These are phyloP conservation scores for Exophiala viscosa DNA, from an alignment of 2,329 filamentous ascomycete genomes.

Conservation along the genomic window DNA sequence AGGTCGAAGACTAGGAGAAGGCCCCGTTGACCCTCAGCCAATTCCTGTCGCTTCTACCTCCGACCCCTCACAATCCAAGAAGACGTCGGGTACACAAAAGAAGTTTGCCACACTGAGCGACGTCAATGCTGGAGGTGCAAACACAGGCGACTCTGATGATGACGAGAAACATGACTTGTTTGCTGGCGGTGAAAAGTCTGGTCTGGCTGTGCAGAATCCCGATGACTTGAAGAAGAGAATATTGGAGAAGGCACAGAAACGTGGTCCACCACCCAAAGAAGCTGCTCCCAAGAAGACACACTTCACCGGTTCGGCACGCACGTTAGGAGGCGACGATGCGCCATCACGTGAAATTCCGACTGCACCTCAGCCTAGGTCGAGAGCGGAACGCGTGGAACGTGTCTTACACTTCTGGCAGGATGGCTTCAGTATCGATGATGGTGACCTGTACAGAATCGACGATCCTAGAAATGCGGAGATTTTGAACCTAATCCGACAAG, in stretches of 20 bases:
- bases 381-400: conserved; percentile 52
- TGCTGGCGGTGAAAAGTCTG: conserved; percentile 64
- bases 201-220: conserved; percentile 64
- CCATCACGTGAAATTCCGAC: conserved; percentile 56
- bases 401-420: conserved; percentile 63
- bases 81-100: conserved; percentile 37
- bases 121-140: conserved; percentile 37
- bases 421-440: conserved; percentile 65
- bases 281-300: conserved; percentile 34
- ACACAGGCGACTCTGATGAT: conserved; percentile 50
- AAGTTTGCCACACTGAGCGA: conserved; percentile 49
- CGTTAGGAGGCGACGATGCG: conserved; percentile 62
- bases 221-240: conserved; percentile 53
- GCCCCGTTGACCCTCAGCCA: conserved; percentile 25
- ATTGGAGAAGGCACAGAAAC: conserved; percentile 45
- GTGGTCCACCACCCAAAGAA: conserved; percentile 25
- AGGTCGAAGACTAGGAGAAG: conserved; percentile 36
- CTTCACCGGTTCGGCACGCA: conserved; percentile 60
- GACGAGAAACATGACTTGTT: conserved; percentile 57
- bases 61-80: conserved; percentile 32
- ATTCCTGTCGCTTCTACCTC: conserved; percentile 32
- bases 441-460: conserved; percentile 59
- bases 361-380: conserved; percentile 40
- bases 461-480: conserved; percentile 61
- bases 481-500: conserved; percentile 60